Base-by-base conservation (phyloP, 129 eudicot species). In the Pseudognaphalium luteoalbum region DNA sequence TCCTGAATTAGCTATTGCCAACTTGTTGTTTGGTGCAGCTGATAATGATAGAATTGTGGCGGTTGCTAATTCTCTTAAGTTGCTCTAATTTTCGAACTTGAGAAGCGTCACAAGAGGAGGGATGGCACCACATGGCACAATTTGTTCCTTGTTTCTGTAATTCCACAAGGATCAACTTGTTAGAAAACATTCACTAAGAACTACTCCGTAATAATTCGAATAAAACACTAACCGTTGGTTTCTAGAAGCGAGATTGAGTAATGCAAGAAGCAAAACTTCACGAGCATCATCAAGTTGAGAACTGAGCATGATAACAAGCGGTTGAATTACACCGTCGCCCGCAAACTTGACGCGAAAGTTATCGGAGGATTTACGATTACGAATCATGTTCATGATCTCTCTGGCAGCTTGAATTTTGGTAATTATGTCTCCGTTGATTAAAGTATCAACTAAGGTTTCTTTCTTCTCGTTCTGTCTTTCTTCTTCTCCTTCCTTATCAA, bases 41-140 rank as follows among this genome's bases (percentile, higher is more conserved):
- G 98, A 92, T 57, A 92, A 81, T 12, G 94, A 83, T 30, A 92
- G 61, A 68, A 92, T 83, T 60, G 98, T 86, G 7, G 98, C 96
- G 2, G 96, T 87, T n/a, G 96, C 91, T 56, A 89, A 73, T 70
- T 92, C 98, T 72, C 83, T 75, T 2, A 90, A 65, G 69, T 83
- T 83, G 71, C 76, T 66, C 0, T 66, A 6, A 42, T 69, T 77
- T 72, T 87, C 87, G 52, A 78, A 61, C 66, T 79, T 83, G 44
- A 92, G 88, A 79, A 92, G 88, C 50, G 85, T 88, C 69, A 92
- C 82, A 0, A 90, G 86, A 37, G 90, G 94, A 51, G 91, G 88
- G 68, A 92, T 79, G 76, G 84, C 96, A 28, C 96, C 96, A 65
- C 91, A 84, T 25, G 87, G 70, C 22, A 87, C 96, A 32, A 92